Percentiles rank a stretch among this genome's conserved stretches.
Evolutionary conservation across 768 basidiomycete genomes (phyloP).

Genomic region (Rhizopogon vinicolor): DNA sequence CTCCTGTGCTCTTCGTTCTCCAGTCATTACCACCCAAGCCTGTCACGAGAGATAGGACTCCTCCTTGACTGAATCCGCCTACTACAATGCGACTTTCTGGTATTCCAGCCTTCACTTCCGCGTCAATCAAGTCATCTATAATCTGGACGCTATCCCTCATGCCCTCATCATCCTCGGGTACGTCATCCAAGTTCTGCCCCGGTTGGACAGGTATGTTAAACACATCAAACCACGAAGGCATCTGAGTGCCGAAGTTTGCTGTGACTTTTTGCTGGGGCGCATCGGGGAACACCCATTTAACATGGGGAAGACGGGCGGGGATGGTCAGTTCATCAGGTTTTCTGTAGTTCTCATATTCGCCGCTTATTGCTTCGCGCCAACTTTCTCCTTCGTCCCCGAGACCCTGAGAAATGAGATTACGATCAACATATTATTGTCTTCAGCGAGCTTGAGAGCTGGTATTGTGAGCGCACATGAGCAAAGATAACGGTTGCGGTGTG

Average conservation of each 20-base stretch:
- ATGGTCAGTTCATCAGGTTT: not conserved
- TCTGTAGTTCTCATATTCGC: not conserved
- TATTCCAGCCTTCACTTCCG: slow-evolving; percentile 38
- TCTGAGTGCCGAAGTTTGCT: slow-evolving; percentile 1
- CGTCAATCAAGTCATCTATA: slow-evolving; percentile 36
- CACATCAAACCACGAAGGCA: slow-evolving; percentile 6
- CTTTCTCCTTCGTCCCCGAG: slow-evolving; percentile 43
- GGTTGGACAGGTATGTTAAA: not conserved
- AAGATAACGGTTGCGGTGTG: slow-evolving; percentile 8
- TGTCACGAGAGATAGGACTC: slow-evolving; percentile 38
- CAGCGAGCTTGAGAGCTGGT: slow-evolving; percentile 5
- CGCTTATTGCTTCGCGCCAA: not conserved
- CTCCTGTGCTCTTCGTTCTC: slow-evolving; percentile 10
- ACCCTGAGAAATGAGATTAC: slow-evolving; percentile 28
- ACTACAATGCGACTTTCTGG: slow-evolving; percentile 38
- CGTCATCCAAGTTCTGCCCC: slow-evolving; percentile 8
- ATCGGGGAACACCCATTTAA: slow-evolving; percentile 43
- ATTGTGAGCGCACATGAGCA: not conserved
- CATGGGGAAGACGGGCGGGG: slow-evolving; percentile 48
- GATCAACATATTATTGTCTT: slow-evolving; percentile 6
- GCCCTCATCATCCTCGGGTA: slow-evolving; percentile 37
- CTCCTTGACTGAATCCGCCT: slow-evolving; percentile 49
- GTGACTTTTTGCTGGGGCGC: slow-evolving; percentile 16
- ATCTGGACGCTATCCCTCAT: slow-evolving; percentile 31
- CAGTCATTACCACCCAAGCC: slow-evolving; percentile 36